phyloP scores from a whole-genome alignment of 2,329 filamentous ascomycete genomes.

The Colletotrichum lindemuthianum region DNA sequence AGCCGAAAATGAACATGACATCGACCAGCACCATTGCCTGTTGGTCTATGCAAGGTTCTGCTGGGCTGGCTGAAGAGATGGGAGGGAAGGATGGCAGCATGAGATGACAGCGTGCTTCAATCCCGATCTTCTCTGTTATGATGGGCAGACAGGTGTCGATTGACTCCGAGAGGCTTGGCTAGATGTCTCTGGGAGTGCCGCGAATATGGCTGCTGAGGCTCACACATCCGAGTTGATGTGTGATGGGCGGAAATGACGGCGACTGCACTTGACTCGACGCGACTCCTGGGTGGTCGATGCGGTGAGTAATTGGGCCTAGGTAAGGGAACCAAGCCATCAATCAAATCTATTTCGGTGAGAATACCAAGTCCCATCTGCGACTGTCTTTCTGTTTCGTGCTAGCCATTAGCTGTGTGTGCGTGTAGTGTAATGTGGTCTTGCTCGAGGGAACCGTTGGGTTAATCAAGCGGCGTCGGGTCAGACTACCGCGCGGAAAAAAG shows the following conservation, averaged over 20 bases:
- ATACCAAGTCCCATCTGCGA: background rate
- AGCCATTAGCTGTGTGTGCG: conserved; percentile 15
- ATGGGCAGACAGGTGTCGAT: conserved; percentile 13
- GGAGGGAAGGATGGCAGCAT: background rate
- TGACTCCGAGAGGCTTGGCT: conserved; percentile 2
- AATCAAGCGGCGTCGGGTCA: background rate
- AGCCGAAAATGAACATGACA: conserved; percentile 23
- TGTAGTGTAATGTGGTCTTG: background rate
- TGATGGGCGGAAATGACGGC: conserved; percentile 1
- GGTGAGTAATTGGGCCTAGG: background rate
- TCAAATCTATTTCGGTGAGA: conserved; percentile 20
- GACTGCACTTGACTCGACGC: background rate
- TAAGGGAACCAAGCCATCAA: conserved; percentile 23
- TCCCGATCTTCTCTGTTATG: background rate
- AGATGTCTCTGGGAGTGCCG: background rate
- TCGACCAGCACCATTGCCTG: conserved; percentile 24
- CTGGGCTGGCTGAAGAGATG: conserved; percentile 5
- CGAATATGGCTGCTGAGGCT: background rate
- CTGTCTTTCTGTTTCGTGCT: background rate
- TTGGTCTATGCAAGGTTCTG: conserved; percentile 21
- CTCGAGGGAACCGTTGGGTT: conserved; percentile 2
- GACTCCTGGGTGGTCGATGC: background rate
- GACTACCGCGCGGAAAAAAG: background rate
- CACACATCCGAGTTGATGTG: background rate
- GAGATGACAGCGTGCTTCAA: conserved; percentile 16